Conservation (phyloP, 345 rosid species). For the Brassica cretica region DNA sequence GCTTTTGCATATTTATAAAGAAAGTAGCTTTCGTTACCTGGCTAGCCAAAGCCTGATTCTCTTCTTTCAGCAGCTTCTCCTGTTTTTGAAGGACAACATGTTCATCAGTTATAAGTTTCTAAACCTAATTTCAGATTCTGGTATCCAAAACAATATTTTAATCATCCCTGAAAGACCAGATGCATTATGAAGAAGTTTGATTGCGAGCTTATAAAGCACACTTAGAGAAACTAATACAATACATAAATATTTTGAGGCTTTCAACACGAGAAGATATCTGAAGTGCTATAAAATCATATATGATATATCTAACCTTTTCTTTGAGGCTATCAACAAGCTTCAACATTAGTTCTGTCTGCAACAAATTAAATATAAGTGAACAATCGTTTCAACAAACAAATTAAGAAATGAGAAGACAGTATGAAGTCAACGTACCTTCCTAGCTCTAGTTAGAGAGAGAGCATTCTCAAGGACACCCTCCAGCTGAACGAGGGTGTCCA, state of each 20-base stretch:
- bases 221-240: neutral
- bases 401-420: neutral
- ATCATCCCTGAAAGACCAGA: neutral
- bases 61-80: constrained; percentile 1
- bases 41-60: neutral
- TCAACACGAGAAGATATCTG: neutral
- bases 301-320: constrained; percentile 33
- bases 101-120: neutral
- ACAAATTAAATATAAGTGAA: neutral
- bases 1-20: neutral
- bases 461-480: constrained; percentile 33
- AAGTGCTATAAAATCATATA: neutral
- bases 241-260: neutral
- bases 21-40: neutral
- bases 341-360: constrained; percentile 37
- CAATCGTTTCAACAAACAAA: neutral
- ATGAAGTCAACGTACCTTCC: constrained; percentile 28
- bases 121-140: neutral
- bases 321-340: constrained; percentile 34
- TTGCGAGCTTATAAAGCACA: neutral
- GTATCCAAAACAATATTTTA: neutral
- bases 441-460: constrained; percentile 36
- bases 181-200: neutral
- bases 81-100: neutral
- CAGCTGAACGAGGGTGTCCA: constrained; percentile 27